phyloP scores from a whole-genome alignment of 257 asterid species.

The Fraxinus quadrangulata region DNA sequence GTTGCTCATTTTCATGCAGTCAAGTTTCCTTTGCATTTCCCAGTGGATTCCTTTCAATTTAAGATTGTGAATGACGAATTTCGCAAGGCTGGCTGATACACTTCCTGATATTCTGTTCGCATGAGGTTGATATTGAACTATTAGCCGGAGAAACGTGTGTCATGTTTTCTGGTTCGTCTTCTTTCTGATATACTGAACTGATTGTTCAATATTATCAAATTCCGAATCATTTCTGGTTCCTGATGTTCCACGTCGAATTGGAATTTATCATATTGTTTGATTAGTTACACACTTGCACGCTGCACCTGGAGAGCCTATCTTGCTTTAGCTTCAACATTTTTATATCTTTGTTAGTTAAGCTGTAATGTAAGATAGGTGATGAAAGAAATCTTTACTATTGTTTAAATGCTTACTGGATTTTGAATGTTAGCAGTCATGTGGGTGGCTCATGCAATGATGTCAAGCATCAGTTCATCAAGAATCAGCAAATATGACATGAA shows the following conservation, averaged over 20 bases:
- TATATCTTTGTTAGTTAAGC: slow-evolving; percentile 23
- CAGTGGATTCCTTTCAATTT: not conserved
- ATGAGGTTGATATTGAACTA: not conserved
- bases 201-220: not conserved
- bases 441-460: slow-evolving; percentile 37
- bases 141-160: not conserved
- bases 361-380: slow-evolving; percentile 23
- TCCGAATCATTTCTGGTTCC: slow-evolving; percentile 20
- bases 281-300: not conserved
- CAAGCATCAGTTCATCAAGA: not conserved
- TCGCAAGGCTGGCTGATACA: not conserved
- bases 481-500: not conserved
- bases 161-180: slow-evolving; percentile 1
- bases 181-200: not conserved
- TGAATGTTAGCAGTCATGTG: slow-evolving; percentile 33
- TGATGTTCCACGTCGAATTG: slow-evolving; percentile 21
- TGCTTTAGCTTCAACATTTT: not conserved
- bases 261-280: not conserved
- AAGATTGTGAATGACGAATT: not conserved
- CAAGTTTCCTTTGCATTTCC: not conserved
- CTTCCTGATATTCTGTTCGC: not conserved
- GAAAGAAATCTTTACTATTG: slow-evolving; percentile 13
- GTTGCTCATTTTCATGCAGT: not conserved
- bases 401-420: slow-evolving; percentile 8
- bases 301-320: not conserved